Evolutionary conservation across 1,284 basidiomycete genomes (phyloP), one percentile per base, ranked within the genome.

Genomic region (Rhodotorula mucilaginosa): DNA sequence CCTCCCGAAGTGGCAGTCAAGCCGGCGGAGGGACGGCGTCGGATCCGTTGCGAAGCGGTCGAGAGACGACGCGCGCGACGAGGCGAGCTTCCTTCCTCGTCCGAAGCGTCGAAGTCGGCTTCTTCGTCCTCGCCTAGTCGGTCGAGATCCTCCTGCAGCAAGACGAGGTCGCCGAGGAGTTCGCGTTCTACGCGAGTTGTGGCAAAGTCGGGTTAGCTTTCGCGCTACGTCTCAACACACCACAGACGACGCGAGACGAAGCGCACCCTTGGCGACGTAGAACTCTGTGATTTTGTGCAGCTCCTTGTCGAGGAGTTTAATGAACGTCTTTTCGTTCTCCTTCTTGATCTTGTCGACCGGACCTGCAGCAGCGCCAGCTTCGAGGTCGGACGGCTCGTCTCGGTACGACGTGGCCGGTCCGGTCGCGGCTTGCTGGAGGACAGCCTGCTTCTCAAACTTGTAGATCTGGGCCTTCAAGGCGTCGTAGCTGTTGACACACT

Each of bases 251-350:
- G 34, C 34, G 5, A 34, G 6, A 34, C 6, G 6, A 10, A 48
- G 21, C 68, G 26, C 47, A 68, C 70, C 70, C 81, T 94, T 92
- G 12, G 83, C 79, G 68, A 87, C 85, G 81, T 97, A 98, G 80
- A 98, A 98, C 1, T 84, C 74, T 47, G 84, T 84, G 31, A 98
- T 90, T 85, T 96, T 98, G 79, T 85, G 83, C 57, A 96, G 84
- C 79, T 99, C 94, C 69, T 86, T 85, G 80, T 97, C 90, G 48
- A 97, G 85, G 0, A 94, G 84, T 0, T 88, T 87, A 18, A 85
- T 81, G 81, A 97, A 97, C 34, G 86, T 46, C 81, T 80, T 39
- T 82, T 81, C 21, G 77, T 73, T 64, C 81, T 81, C 46, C 77
- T 77, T 47, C 79, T 79, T 59, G 80, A 78, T 57, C 29, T 46